A percentile compares a stretch with the other conserved stretches of the same genome.
phyloP scores from a whole-genome alignment of 345 rosid species.

The Chamaenerion angustifolium region DNA sequence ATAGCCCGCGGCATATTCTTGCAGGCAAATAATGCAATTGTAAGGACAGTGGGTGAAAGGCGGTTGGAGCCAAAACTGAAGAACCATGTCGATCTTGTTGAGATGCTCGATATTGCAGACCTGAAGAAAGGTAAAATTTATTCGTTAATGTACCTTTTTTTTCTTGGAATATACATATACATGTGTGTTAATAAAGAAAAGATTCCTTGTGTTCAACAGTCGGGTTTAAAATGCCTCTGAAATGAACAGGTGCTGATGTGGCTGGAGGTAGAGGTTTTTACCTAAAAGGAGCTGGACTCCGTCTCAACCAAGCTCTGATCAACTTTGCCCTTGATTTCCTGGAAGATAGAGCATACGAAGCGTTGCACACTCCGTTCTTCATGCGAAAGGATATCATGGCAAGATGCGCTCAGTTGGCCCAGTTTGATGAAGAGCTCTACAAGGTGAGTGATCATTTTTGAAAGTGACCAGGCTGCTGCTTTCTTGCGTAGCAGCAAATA shows the following conservation, averaged over 20 bases:
- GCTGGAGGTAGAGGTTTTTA: constrained; percentile 90
- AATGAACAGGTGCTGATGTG: constrained; percentile 52
- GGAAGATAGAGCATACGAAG: constrained; percentile 50
- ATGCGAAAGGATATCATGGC: constrained; percentile 92
- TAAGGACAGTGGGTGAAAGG: constrained; percentile 50
- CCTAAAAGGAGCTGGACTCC: constrained; percentile 71
- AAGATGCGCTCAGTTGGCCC: constrained; percentile 83
- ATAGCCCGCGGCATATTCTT: neutral
- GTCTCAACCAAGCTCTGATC: constrained; percentile 86
- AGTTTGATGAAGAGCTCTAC: constrained; percentile 92
- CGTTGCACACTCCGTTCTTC: constrained; percentile 80
- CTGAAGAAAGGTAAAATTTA: constrained; percentile 42
- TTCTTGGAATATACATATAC: neutral
- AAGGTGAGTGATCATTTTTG: constrained; percentile 28
- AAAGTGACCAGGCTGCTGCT: neutral
- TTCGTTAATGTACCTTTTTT: neutral
- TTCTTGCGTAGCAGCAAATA: neutral
- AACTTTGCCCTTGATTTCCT: constrained; percentile 67
- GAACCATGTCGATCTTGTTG: constrained; percentile 92
- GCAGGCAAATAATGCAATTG: constrained; percentile 61
- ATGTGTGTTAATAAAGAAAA: neutral
- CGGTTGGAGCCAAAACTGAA: constrained; percentile 39
- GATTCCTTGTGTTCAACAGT: neutral
- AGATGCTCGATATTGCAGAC: constrained; percentile 74
- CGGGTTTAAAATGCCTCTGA: neutral